These are phyloP conservation scores for Puccinia polysora DNA, from an alignment of 1,284 basidiomycete species.

Conservation along the genomic window DNA sequence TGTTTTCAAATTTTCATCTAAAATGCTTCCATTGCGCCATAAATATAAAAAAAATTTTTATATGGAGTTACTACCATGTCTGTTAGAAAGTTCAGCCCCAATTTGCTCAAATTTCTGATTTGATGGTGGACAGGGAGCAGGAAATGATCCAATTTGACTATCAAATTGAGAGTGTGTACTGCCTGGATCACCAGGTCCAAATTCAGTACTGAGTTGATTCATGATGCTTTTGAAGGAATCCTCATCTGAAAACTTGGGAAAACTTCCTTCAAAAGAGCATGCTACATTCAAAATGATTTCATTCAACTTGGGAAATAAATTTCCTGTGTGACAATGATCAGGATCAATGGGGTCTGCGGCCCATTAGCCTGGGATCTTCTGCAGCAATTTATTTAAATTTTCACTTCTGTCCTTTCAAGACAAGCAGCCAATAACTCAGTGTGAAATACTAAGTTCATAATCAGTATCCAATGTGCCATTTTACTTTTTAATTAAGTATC, in stretches of 20 bases:
- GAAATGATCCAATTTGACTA: slow-evolving; percentile 3
- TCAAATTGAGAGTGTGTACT: slow-evolving; percentile 14
- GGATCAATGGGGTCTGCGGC: slow-evolving; percentile 4
- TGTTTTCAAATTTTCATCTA: too few relatives aligned
- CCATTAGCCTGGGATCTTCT: slow-evolving; percentile 28
- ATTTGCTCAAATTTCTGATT: slow-evolving; percentile 3
- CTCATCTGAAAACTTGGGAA: not conserved
- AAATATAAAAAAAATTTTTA: too few relatives aligned
- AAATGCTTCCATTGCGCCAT: too few relatives aligned
- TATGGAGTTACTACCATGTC: slow-evolving; percentile 21
- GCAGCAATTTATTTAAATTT: slow-evolving; percentile 31
- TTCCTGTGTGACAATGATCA: not conserved
- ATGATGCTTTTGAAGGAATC: not conserved
- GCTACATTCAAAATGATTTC: not conserved
- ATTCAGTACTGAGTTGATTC: slow-evolving; percentile 11
- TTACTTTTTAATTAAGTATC: slow-evolving; percentile 8
- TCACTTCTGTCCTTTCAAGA: slow-evolving; percentile 23
- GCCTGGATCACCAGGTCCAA: not conserved
- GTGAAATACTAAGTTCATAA: not conserved
- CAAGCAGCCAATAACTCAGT: slow-evolving; percentile 20
- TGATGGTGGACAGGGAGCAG: not conserved
- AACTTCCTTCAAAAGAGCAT: slow-evolving; percentile 20
- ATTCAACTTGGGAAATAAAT: slow-evolving; percentile 5
- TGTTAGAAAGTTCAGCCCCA: slow-evolving; percentile 26
- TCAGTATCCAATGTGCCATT: not conserved